These are phyloP conservation scores for Corylus avellana DNA, from an alignment of 306 rosid genomes.

Conservation along the genomic window DNA sequence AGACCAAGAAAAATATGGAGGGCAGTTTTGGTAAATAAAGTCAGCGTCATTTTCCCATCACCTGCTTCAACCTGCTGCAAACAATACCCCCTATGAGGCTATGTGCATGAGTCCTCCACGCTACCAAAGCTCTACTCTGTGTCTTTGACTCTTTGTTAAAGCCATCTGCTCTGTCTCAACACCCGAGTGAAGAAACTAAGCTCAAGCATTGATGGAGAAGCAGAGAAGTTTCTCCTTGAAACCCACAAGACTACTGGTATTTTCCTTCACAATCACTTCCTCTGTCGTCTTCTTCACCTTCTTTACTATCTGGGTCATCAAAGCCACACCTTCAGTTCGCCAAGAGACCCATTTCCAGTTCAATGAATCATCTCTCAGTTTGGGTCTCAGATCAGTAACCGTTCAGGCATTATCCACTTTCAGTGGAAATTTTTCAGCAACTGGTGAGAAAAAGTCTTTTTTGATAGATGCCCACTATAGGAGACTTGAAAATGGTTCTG, in stretches of 20 bases:
- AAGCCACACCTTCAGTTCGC: constrained; percentile 49
- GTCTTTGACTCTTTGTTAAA: constrained; percentile 7
- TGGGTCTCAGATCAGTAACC: constrained; percentile 34
- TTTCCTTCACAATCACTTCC: constrained; percentile 65
- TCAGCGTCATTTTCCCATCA: background rate
- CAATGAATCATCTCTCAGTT: constrained; percentile 42
- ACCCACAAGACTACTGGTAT: constrained; percentile 70
- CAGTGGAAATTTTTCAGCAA: constrained; percentile 42
- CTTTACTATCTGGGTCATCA: constrained; percentile 61
- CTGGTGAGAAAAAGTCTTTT: constrained; percentile 32
- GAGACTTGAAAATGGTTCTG: constrained; percentile 40
- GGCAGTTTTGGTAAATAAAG: background rate
- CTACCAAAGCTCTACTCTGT: constrained; percentile 14
- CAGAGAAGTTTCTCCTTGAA: constrained; percentile 78
- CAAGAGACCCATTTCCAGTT: constrained; percentile 43
- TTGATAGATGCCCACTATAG: constrained; percentile 40
- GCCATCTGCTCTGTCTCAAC: background rate
- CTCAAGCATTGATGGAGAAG: constrained; percentile 52
- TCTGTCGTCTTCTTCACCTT: constrained; percentile 58
- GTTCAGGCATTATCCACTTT: constrained; percentile 32
- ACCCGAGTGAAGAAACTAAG: background rate
- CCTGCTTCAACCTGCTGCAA: constrained; percentile 1
- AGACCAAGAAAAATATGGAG: background rate
- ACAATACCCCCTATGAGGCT: no score
- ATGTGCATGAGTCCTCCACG: background rate